Percentiles rank a stretch among this genome's conserved stretches.
Evolutionary conservation across 768 basidiomycete genomes (phyloP).

Genomic region (Pleurotus cornucopiae): DNA sequence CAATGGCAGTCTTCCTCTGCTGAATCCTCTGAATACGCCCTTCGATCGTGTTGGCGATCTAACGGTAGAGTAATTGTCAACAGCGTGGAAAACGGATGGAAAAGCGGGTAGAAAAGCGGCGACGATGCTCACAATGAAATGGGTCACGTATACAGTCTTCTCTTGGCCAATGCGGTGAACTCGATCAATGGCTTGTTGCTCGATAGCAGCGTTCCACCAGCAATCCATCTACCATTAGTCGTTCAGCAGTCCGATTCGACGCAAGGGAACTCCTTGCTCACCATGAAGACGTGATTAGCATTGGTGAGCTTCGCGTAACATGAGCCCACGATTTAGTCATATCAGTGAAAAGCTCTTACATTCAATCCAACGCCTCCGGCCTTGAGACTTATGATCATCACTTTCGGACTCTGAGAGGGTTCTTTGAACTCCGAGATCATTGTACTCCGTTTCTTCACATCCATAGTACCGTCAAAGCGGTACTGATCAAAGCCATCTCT

Average conservation of each 20-base stretch:
- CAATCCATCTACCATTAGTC: slow-evolving; percentile 69
- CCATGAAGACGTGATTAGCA: slow-evolving; percentile 88
- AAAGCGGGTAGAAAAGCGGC: no score
- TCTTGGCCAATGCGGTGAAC: slow-evolving; percentile 86
- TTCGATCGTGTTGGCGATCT: slow-evolving; percentile 77
- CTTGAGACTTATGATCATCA: slow-evolving; percentile 76
- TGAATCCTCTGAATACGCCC: slow-evolving; percentile 79
- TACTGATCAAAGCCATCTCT: slow-evolving; percentile 67
- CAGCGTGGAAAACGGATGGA: no score
- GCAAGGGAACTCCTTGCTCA: slow-evolving; percentile 22
- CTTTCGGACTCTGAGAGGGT: slow-evolving; percentile 64
- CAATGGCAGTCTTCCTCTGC: slow-evolving; percentile 80
- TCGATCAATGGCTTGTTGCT: slow-evolving; percentile 85
- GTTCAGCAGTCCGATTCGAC: background rate
- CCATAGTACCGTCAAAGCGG: slow-evolving; percentile 93
- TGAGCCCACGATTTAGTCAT: slow-evolving; percentile 5
- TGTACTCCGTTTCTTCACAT: slow-evolving; percentile 71
- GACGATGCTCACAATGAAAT: slow-evolving; percentile 66
- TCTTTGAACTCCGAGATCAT: slow-evolving; percentile 78
- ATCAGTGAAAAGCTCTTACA: slow-evolving; percentile 32
- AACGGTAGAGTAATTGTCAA: background rate
- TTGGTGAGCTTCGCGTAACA: slow-evolving; percentile 52
- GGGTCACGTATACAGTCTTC: slow-evolving; percentile 77
- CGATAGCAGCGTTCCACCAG: slow-evolving; percentile 87
- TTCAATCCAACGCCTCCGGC: slow-evolving; percentile 93